Percentiles rank a stretch among this genome's conserved stretches.
Evolutionary conservation across 1,284 basidiomycete species (phyloP).

Genomic region (Cronartium quercuum): DNA sequence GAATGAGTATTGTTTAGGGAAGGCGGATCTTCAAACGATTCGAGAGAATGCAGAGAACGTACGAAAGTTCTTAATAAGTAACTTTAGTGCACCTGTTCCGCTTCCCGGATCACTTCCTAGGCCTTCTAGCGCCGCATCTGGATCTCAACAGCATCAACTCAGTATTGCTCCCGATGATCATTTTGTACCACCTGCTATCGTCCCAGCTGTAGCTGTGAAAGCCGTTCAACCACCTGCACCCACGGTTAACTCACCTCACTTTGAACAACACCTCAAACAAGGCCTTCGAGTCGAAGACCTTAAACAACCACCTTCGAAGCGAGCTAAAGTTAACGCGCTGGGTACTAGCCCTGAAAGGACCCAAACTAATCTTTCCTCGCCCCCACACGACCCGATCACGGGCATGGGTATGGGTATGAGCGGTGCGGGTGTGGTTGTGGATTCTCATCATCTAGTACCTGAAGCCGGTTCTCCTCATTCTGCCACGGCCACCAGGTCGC

Average conservation of each 20-base stretch:
- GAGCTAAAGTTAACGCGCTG: constrained; percentile 40
- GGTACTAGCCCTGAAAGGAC: constrained; percentile 22
- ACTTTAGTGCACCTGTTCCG: constrained; percentile 3
- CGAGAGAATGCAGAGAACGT: constrained; percentile 4
- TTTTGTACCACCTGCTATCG: too few species aligned
- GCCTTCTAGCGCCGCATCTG: too few species aligned
- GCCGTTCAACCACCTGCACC: constrained; percentile 13
- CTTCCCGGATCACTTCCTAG: constrained; percentile 3
- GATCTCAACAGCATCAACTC: constrained; percentile 24
- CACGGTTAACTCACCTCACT: constrained; percentile 26
- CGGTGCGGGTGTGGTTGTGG: constrained; percentile 36
- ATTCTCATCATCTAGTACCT: constrained; percentile 40
- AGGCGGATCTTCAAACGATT: constrained; percentile 7
- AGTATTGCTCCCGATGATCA: too few species aligned
- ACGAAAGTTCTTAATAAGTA: background rate
- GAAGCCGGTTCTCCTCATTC: constrained; percentile 41
- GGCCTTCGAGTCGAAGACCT: constrained; percentile 47
- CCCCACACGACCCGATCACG: constrained; percentile 28
- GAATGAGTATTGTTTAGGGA: constrained; percentile 13
- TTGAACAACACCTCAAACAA: constrained; percentile 42
- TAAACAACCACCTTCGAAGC: constrained; percentile 46
- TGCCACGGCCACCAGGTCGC: constrained; percentile 41
- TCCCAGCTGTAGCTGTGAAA: too few species aligned
- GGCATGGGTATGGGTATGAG: too few species aligned
- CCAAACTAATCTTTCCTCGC: constrained; percentile 15